Evolutionary conservation across 1,284 basidiomycete genomes (phyloP).

Genomic region (Coriolopsis trogii): DNA sequence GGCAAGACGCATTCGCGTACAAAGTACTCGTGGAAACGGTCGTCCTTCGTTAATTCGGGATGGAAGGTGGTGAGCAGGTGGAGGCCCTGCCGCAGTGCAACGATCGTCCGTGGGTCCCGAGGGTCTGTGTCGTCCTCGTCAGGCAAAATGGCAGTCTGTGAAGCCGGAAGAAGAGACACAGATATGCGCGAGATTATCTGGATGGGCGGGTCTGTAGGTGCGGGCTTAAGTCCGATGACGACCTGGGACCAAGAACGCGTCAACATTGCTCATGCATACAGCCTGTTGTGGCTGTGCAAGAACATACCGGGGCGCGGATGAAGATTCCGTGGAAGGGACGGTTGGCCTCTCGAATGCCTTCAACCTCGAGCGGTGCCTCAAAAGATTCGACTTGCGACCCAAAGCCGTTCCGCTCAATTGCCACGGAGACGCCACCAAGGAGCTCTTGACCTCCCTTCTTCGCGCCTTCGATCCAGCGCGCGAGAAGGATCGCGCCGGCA

Average conservation of each 20-base stretch:
- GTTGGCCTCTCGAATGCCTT: slow-evolving; percentile 62
- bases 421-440: slow-evolving; percentile 81
- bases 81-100: slow-evolving; percentile 85
- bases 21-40: slow-evolving; percentile 90
- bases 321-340: slow-evolving; percentile 86
- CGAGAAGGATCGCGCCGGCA: slow-evolving; percentile 93
- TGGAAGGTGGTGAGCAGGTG: slow-evolving; percentile 93
- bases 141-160: slow-evolving; percentile 36
- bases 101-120: slow-evolving; percentile 67
- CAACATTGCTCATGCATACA: too few relatives aligned
- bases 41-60: slow-evolving; percentile 89
- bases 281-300: too few relatives aligned
- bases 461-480: slow-evolving; percentile 71
- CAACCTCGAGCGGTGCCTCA: slow-evolving; percentile 75
- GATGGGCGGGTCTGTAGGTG: slow-evolving; percentile 52
- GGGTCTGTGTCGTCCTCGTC: slow-evolving; percentile 43
- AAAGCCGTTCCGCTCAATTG: slow-evolving; percentile 90
- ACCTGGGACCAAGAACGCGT: slow-evolving; percentile 48
- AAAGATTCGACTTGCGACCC: slow-evolving; percentile 90
- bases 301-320: slow-evolving; percentile 85
- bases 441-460: slow-evolving; percentile 91
- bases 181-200: slow-evolving; percentile 78
- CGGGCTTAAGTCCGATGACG: slow-evolving; percentile 51
- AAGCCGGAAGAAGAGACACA: slow-evolving; percentile 55
- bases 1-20: slow-evolving; percentile 66